Evolutionary conservation across 129 eudicot species (phyloP), one percentile per base, ranked within the genome.

Genomic region (sunflower (Helianthus annuus)): DNA sequence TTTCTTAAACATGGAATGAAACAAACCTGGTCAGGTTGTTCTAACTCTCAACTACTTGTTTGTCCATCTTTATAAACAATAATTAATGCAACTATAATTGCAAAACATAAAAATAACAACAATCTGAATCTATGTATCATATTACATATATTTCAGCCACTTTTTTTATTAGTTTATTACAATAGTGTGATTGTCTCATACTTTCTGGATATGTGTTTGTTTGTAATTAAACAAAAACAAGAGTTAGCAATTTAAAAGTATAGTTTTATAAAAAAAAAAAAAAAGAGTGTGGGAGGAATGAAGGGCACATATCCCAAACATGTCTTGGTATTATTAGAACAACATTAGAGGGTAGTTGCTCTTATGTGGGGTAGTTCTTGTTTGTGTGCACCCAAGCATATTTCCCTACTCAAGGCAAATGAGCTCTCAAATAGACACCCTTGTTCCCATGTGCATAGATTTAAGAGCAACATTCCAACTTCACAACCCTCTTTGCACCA

Each of bases 251-350:
- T 67, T 11, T 48, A 63, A 63, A 63, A 63, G 13, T 38, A 15
- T 63, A 58, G 58, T 42, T 46, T 60, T 59, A 17, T 61, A 29
- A 46, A 59, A 46, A 14, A 36, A 29, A 46, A 59, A 46, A 14
- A 36, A 45, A 44, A 29, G 48, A 14, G 49, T 54, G 62, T 68
- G 74, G 73, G 74, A 48, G 74, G 59, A 48, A 67, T 76, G 80
- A 76, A 77, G 76, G 76, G 66, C 71, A 83, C 86, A 85, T 72
- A 73, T 76, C 77, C 83, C 87, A 81, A 85, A 79, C 82, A 78
- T 86, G 96, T 89, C 87, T 74, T 81, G 87, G 96, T 80, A 70
- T 56, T 75, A 89, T 89, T 83, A 79, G 48, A 90, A 86, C 91
- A 89, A 60, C 68, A 86, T 83, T 81, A 74, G 78, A 63, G 82